Evolutionary conservation across 371 early-diverging fungal genomes (phyloP), one percentile per base, ranked within the genome.

Genomic region (Syncephalastrum monosporum): DNA sequence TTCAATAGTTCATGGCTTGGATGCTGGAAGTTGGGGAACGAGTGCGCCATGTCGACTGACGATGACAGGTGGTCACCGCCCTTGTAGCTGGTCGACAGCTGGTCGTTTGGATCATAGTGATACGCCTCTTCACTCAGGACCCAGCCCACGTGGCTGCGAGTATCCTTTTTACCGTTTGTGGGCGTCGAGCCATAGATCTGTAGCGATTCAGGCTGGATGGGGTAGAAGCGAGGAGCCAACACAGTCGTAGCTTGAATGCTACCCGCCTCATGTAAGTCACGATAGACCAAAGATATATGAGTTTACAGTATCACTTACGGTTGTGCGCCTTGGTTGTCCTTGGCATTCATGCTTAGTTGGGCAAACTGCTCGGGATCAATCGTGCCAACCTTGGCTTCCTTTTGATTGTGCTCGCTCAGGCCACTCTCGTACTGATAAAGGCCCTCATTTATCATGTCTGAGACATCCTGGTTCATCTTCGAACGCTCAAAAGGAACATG

Each of bases 401-500:
- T 33, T 21, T 51, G 25, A 17, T 51, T 25, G 24, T 53, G 29
- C 41, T 58, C 41, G 19, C 17, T 42, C 48, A 93, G 74, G 46
- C 91, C 91, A 41, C 75, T 68, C 62, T 97, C 95, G 61, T 96
- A 97, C 60, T 91, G 84, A 68, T 90, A 90, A 29, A 97, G 79
- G 4, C 96, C 97, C 68, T 97, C 96, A 68, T 91, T 97, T 75
- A 97, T 97, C 75, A 94, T 93, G 27, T 95, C 92, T 33, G 85
- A 81, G 53, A 95, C 82, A 33, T 97, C 97, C 50, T 90, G 91
- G 57, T 91, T 89, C 79, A 88, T 85, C 33, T 88, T 81, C 65
- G 89, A 84, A 61, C 96, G 89, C 63, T 93, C 92, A 65, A 80
- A 90, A 23, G 85, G 80, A 45, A 81, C 74, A 57, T 90, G 90